phyloP scores from a whole-genome alignment of 2,329 filamentous ascomycete genomes.

The Paecilomyces niveus region DNA sequence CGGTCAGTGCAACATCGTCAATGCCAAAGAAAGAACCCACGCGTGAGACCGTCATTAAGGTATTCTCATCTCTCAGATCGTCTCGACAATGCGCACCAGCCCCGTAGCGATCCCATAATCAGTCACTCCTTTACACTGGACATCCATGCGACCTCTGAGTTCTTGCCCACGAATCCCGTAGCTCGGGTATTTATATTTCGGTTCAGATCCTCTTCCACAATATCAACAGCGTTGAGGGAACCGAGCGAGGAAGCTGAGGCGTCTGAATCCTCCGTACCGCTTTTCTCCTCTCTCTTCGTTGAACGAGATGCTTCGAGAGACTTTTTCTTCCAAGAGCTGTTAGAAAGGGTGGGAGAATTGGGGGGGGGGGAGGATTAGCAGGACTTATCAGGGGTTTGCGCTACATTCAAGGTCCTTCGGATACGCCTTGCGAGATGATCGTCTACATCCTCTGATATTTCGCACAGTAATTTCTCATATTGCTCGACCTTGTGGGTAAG shows the following conservation, averaged over 20 bases:
- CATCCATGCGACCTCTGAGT: too few species aligned
- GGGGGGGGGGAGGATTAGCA: background rate
- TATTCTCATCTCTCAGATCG: too few species aligned
- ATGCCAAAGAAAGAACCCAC: too few species aligned
- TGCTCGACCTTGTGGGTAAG: background rate
- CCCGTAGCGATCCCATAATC: too few species aligned
- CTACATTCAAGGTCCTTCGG: background rate
- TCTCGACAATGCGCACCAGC: too few species aligned
- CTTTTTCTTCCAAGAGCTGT: background rate
- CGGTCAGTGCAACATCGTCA: too few species aligned
- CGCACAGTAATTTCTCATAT: background rate
- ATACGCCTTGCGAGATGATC: background rate
- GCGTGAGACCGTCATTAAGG: too few species aligned
- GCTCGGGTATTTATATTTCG: too few species aligned
- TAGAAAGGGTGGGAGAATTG: background rate
- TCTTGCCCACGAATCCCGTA: too few species aligned
- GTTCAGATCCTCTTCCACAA: background rate
- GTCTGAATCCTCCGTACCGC: background rate
- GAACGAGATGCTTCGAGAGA: background rate
- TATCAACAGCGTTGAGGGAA: background rate
- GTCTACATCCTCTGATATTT: background rate
- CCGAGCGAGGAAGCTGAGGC: background rate
- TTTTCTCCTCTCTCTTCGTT: background rate
- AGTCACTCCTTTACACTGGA: too few species aligned
- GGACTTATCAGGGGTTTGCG: background rate